Evolutionary conservation across 108 stramenopile genomes (phyloP), one percentile per base, ranked within the genome.

Genomic region (Cyclotella atomus): DNA sequence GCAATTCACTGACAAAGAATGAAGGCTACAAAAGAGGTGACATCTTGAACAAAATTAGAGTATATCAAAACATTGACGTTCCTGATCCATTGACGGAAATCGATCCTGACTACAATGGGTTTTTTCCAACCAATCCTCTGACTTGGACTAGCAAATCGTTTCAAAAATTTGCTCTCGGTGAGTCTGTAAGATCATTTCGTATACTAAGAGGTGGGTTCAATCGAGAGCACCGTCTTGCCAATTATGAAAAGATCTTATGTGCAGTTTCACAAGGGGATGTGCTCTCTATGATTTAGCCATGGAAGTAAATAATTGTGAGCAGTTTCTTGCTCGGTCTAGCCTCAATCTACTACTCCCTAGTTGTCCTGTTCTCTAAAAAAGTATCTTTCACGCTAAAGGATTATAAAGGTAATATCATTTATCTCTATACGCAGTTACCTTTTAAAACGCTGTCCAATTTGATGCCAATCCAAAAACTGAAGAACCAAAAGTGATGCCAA

Each of bases 71-170:
- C n/a, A 32, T 50, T 29, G 52, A 68, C 20, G n/a, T 32, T 17
- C 66, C 66, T 4, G 66, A 68, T 68, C 66, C 66, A 10, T 32
- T 68, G 30, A 14, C 66, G 10, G 66, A 68, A 68, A 54, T 68
- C 52, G 34, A 68, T 29, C 66, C 66, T 10, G 34, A 54, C 6
- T 68, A 54, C 28, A 17, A 28, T 15, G 66, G 66, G 30, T 68
- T 68, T 33, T 68, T 68, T 35, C 66, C 52, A 1, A 15, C 35
- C 52, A 43, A 68, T 68, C 66, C 66, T 8, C 50, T 38, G 2
- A 68, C 32, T 36, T 68, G 50, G 66, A 21, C 30, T 36, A 50
- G 33, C 8, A 27, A 38, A 6, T 52, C 66, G 1, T 68, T 68
- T 35, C 66, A 54, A 54, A 68, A 68, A 12, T 68, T 68, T 53